phyloP scores from a whole-genome alignment of 2,329 filamentous ascomycete species.

The Catunica adiposa region DNA sequence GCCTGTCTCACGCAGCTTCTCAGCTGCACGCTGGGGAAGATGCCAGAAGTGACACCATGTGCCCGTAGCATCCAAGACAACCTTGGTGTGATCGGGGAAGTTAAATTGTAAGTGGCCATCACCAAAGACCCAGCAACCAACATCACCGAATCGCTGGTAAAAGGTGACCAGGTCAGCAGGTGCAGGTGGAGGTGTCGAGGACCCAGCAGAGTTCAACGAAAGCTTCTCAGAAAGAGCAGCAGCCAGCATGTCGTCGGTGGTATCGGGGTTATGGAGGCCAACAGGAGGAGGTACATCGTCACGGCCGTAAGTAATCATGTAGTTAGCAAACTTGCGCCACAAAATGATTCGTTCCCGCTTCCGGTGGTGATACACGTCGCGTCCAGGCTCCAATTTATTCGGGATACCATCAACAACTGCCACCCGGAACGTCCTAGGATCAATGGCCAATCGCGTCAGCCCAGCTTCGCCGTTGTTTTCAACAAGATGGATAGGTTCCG shows the following conservation, averaged over 20 bases:
- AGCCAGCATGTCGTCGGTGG: slow-evolving; percentile 10
- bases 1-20: slow-evolving; percentile 45
- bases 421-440: slow-evolving; percentile 44
- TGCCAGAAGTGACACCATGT: slow-evolving; percentile 65
- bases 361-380: slow-evolving; percentile 46
- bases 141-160: slow-evolving; percentile 66
- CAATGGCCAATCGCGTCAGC: slow-evolving; percentile 44
- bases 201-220: slow-evolving; percentile 2
- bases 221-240: slow-evolving; percentile 8
- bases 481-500: slow-evolving; percentile 50
- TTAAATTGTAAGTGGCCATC: slow-evolving; percentile 72
- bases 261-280: slow-evolving; percentile 1
- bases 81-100: slow-evolving; percentile 76
- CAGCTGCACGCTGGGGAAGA: slow-evolving; percentile 52
- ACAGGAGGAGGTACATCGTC: slow-evolving; percentile 39
- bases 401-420: slow-evolving; percentile 39
- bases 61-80: slow-evolving; percentile 60
- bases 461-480: slow-evolving; percentile 53
- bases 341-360: slow-evolving; percentile 49
- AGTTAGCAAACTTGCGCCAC: slow-evolving; percentile 61
- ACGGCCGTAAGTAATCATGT: slow-evolving; percentile 57
- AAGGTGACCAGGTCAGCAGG: slow-evolving; percentile 52
- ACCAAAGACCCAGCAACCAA: slow-evolving; percentile 66
- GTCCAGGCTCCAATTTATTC: slow-evolving; percentile 45
- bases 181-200: slow-evolving; percentile 17